A percentile compares a stretch with the other conserved stretches of the same genome.
phyloP scores from a whole-genome alignment of 129 eudicot species.

The Arctium lappa region DNA sequence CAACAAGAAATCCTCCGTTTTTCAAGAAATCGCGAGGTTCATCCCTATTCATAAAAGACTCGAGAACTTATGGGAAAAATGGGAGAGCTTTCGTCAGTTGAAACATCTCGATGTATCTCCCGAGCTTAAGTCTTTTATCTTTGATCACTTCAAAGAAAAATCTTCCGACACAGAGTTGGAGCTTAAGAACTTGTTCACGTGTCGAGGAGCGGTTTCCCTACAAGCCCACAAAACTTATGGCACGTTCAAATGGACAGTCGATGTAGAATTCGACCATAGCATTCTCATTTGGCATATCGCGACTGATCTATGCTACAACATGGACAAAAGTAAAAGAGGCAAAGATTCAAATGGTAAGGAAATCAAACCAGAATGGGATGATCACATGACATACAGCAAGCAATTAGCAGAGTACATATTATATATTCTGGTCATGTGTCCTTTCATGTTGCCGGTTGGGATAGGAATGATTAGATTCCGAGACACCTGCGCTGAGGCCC shows the following conservation, averaged over 20 bases:
- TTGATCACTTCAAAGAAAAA: conserved; percentile 20
- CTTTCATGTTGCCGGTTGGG: conserved; percentile 55
- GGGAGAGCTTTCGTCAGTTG: conserved; percentile 13
- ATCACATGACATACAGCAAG: conserved; percentile 22
- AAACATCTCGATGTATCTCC: conserved; percentile 14
- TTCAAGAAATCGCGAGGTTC: background rate
- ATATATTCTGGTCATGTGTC: conserved; percentile 43
- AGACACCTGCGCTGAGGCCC: conserved; percentile 45
- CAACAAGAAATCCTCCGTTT: conserved; percentile 14
- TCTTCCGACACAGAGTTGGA: conserved; percentile 9
- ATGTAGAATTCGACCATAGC: conserved; percentile 34
- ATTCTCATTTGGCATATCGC: conserved; percentile 42
- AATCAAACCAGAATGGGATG: conserved; percentile 17
- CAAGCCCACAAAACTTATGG: conserved; percentile 9
- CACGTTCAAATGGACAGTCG: conserved; percentile 19
- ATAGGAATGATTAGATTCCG: conserved; percentile 51
- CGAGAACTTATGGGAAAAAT: conserved; percentile 19
- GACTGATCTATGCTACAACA: conserved; percentile 28
- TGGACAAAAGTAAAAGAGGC: background rate
- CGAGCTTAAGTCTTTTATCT: conserved; percentile 30
- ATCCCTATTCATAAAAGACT: conserved; percentile 2
- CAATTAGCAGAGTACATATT: conserved; percentile 43
- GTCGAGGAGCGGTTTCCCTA: conserved; percentile 29
- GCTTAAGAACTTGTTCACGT: background rate
- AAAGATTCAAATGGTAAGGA: background rate